Evolutionary conservation across 768 basidiomycete species (phyloP), one percentile per base, ranked within the genome.

Genomic region (Lactifluus echinatus): DNA sequence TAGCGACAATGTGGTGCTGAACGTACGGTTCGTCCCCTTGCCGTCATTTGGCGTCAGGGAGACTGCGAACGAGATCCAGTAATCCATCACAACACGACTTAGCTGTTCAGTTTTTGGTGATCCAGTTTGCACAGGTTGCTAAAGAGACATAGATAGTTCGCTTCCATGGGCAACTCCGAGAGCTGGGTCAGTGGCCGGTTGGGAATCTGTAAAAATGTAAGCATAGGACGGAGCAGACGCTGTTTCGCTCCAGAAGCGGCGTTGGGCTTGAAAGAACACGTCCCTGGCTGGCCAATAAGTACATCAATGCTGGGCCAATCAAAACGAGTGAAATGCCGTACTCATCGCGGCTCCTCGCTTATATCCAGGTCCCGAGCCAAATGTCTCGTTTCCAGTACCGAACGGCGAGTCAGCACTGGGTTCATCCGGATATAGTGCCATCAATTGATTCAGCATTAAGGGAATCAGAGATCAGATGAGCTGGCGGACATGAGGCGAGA

Each of bases 21-120:
- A 53, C 66, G 44, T 54, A 75, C 74, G 72, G 8, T 55, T 43
- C 28, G 64, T 48, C 14, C 75, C 76, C 15, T 63, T 67, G 3
- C 73, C 73, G 49, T 77, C 75, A 51, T 76, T 76, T n/a, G 76
- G 75, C 29, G 72, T 69, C 24, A 77, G 64, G 24, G 72, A 73
- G 1, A 71, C 73, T 1, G 73, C 73, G 52, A 78, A 78, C 0
- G 76, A 77, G 19, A 78, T 63, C 76, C 76, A 77, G 44, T 76
- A 76, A 29, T 77, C 73, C 17, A 69, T 69, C 75, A 76, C 76
- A 15, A 61, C 11, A 4, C 49, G 62, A 43, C 75, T 75, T 1
- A 76, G 43, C 33, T 12, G 34, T 15, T 56, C 62, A 0, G 55
- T 19, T 3, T 50, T 53, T n/a, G 34, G 44, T 21, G 43, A 19